A percentile compares a stretch with the other conserved stretches of the same genome.
Conservation (phyloP, 202 grass and related monocot genomes). For the Zizania palustris region DNA sequence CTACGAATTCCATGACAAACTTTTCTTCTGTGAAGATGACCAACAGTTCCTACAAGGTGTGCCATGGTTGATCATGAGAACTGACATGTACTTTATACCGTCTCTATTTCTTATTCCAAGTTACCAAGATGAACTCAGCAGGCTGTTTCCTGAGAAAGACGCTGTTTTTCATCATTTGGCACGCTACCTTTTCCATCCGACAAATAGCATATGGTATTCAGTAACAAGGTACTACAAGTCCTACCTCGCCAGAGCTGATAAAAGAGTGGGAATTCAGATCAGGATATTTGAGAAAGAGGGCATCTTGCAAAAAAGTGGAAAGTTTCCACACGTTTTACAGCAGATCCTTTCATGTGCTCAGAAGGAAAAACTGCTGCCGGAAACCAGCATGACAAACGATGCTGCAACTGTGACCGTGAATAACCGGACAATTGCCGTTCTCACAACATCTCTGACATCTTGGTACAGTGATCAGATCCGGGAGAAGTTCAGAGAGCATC, state of each 20-base stretch:
- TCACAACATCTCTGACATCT: constrained; percentile 73
- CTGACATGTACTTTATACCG: constrained; percentile 65
- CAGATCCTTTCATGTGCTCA: constrained; percentile 68
- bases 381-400: constrained; percentile 19
- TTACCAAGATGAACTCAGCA: constrained; percentile 53
- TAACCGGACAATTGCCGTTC: constrained; percentile 59
- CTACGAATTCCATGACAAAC: constrained; percentile 55
- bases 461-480: constrained; percentile 70
- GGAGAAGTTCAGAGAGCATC: constrained; percentile 62
- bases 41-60: constrained; percentile 52
- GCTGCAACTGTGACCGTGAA: background rate
- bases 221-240: constrained; percentile 52
- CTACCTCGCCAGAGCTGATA: constrained; percentile 59
- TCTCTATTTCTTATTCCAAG: constrained; percentile 60
- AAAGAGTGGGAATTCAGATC: constrained; percentile 67
- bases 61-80: constrained; percentile 61
- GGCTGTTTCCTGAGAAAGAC: constrained; percentile 65
- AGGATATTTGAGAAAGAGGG: constrained; percentile 55
- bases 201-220: constrained; percentile 56
- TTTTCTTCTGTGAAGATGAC: constrained; percentile 71
- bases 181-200: constrained; percentile 66
- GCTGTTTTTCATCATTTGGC: constrained; percentile 72
- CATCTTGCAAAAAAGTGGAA: constrained; percentile 50
- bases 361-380: constrained; percentile 54
- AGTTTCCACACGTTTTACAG: constrained; percentile 55